These are phyloP conservation scores for Quercus mongolica DNA, from an alignment of 306 rosid genomes.

Conservation along the genomic window DNA sequence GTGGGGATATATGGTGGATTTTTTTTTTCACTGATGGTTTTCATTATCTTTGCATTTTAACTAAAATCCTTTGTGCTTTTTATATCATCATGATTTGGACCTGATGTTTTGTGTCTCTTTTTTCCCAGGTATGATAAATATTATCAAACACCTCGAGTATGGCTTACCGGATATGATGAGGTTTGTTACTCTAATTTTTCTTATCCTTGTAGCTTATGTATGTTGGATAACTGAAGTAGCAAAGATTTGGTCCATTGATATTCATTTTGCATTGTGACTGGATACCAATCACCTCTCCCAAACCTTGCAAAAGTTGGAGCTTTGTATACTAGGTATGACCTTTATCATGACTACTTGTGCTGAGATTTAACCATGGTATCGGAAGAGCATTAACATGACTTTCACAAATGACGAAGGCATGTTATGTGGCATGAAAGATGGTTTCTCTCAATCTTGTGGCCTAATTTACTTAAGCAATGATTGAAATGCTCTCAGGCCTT, in stretches of 20 bases:
- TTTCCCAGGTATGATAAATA: conserved; percentile 83
- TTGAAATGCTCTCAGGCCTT: neutral
- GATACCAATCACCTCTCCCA: too few species aligned
- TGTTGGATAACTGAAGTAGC: neutral
- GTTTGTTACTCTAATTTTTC: conserved; percentile 42
- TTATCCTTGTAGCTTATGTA: neutral
- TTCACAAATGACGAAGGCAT: neutral
- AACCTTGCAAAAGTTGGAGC: too few species aligned
- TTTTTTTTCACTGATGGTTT: too few species aligned
- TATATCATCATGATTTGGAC: conserved; percentile 82
- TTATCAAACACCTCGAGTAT: conserved; percentile 96
- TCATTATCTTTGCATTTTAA: neutral
- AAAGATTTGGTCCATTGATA: neutral
- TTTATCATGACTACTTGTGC: too few species aligned
- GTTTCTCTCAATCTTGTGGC: neutral
- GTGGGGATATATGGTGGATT: too few species aligned
- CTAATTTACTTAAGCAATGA: neutral
- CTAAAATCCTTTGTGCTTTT: neutral
- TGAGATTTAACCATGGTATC: neutral
- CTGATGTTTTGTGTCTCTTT: conserved; percentile 62
- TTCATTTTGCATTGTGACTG: neutral
- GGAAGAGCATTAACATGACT: neutral
- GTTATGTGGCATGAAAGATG: neutral
- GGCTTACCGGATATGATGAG: conserved; percentile 99
- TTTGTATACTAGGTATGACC: too few species aligned